Evolutionary conservation across 306 rosid species (phyloP).

Genomic region (Pterocarpus macrocarpus): DNA sequence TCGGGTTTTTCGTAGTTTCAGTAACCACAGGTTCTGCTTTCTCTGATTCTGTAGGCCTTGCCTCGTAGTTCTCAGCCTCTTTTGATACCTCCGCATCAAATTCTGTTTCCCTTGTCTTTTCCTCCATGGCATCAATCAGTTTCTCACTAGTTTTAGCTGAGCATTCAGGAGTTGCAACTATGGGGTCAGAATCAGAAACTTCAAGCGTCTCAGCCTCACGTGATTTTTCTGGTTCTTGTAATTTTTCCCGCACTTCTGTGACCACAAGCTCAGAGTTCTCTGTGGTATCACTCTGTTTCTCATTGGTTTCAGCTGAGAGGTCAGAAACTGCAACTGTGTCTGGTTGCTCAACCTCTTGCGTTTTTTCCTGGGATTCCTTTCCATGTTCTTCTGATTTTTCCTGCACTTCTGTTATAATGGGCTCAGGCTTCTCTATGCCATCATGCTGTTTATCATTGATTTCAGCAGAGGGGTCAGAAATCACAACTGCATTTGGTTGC

Average conservation of each 20-base stretch:
- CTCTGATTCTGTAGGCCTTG: constrained; percentile 16
- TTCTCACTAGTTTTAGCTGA: constrained; percentile 39
- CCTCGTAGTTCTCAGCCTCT: neutral
- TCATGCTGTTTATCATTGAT: too few species aligned
- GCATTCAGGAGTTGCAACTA: neutral
- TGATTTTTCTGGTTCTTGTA: constrained; percentile 1
- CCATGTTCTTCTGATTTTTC: too few species aligned
- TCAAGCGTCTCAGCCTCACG: neutral
- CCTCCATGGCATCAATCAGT: constrained; percentile 4
- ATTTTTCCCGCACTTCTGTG: constrained; percentile 39
- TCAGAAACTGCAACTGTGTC: neutral
- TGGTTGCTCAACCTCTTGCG: neutral
- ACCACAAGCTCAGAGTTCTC: constrained; percentile 23
- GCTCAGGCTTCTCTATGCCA: too few species aligned
- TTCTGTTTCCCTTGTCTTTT: constrained; percentile 26
- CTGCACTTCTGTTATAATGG: too few species aligned
- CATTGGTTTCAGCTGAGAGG: constrained; percentile 26
- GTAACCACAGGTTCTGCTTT: constrained; percentile 24
- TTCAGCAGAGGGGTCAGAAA: too few species aligned
- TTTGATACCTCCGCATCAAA: neutral
- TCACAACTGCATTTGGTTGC: too few species aligned
- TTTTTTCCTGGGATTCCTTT: too few species aligned
- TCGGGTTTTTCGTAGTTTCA: constrained; percentile 43
- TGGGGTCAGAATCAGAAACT: neutral
- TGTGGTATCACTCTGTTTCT: constrained; percentile 32